phyloP scores from a whole-genome alignment of 208 protist genomes.

The Wallacemonas collosoma region DNA sequence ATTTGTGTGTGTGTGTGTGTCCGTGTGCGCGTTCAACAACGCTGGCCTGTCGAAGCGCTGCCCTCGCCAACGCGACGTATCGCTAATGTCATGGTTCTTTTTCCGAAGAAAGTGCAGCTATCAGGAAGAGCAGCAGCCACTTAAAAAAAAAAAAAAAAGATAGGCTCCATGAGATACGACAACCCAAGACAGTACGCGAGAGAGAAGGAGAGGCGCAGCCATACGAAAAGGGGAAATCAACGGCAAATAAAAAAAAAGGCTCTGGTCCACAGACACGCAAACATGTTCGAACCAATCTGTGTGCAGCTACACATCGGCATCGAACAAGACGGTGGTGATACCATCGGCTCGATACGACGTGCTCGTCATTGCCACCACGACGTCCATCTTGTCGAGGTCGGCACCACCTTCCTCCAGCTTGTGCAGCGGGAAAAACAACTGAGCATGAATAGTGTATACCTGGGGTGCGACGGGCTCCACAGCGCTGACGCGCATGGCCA shows the following conservation, averaged over 20 bases:
- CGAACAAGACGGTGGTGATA: slow-evolving; percentile 27
- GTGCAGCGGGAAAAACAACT: slow-evolving; percentile 34
- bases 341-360: slow-evolving; percentile 34
- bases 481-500: slow-evolving; percentile 31
- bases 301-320: slow-evolving; percentile 1
- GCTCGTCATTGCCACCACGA: slow-evolving; percentile 35
- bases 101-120: no score
- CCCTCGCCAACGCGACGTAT: no score
- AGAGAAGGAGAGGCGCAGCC: neutral
- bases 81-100: no score
- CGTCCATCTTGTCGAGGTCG: slow-evolving; percentile 41
- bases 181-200: neutral
- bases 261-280: no score
- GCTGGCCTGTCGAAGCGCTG: no score
- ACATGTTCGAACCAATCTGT: no score
- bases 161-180: no score
- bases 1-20: slow-evolving; percentile 5
- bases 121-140: no score
- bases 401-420: slow-evolving; percentile 25
- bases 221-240: neutral
- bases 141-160: no score
- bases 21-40: no score
- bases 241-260: slow-evolving; percentile 3
- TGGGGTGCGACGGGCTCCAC: slow-evolving; percentile 4
- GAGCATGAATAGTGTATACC: slow-evolving; percentile 9